phyloP scores from a whole-genome alignment of 1,284 basidiomycete species.

The Schizopora paradoxa region DNA sequence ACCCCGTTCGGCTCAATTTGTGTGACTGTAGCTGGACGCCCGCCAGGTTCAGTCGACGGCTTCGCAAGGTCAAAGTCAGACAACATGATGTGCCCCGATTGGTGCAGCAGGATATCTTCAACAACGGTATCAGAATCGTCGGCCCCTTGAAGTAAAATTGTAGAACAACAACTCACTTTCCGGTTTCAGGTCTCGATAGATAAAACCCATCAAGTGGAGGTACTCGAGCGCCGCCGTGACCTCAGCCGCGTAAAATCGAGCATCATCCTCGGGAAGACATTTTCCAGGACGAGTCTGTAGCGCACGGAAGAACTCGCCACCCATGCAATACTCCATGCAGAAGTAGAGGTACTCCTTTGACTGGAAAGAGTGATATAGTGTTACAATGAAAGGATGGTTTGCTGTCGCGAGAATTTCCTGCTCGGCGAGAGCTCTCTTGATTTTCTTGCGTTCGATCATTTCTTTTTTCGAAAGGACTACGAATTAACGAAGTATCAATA shows the following conservation, averaged over 20 bases:
- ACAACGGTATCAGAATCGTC: neutral
- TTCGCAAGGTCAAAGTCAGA: conserved; percentile 99
- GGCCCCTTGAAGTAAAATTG: neutral
- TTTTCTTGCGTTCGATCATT: conserved; percentile 98
- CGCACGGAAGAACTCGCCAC: conserved; percentile 98
- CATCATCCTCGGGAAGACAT: conserved; percentile 92
- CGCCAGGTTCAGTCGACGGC: conserved; percentile 82
- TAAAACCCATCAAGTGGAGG: conserved; percentile 98
- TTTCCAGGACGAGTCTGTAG: conserved; percentile 93
- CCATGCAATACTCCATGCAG: conserved; percentile 99
- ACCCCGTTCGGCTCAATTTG: conserved; percentile 88
- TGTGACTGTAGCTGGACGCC: conserved; percentile 86
- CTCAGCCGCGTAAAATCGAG: conserved; percentile 98
- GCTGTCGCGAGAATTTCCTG: conserved; percentile 95
- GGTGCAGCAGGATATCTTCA: conserved; percentile 94
- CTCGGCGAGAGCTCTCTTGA: conserved; percentile 93
- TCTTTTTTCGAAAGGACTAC: conserved; percentile 93
- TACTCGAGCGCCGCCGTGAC: conserved; percentile 98
- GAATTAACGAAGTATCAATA: conserved; percentile 16
- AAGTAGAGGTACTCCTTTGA: conserved; percentile 97
- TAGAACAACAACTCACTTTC: conserved; percentile 71
- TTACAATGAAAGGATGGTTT: conserved; percentile 98
- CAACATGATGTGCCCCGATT: conserved; percentile 98
- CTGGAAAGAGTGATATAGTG: conserved; percentile 95
- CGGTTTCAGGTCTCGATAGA: conserved; percentile 98